Percentiles rank a stretch among this genome's conserved stretches.
Evolutionary conservation across 192 early-diverging fungal species (phyloP).

Genomic region (Linnemannia schmuckeri): DNA sequence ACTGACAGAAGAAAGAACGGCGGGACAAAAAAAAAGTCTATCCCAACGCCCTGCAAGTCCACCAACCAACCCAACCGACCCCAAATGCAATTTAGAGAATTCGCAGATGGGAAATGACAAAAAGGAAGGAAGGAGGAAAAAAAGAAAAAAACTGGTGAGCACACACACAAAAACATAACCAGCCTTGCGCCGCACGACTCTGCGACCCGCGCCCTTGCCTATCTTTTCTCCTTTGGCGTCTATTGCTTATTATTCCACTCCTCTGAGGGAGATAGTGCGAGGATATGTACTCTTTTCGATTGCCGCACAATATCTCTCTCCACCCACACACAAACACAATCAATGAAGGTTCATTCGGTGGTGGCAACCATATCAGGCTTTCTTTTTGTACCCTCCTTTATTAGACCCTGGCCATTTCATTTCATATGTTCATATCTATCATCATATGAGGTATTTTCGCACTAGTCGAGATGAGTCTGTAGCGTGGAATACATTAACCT

Average conservation of each 20-base stretch:
- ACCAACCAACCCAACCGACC: not conserved
- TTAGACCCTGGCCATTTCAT: too few relatives aligned
- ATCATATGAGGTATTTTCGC: not conserved
- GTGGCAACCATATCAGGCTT: too few relatives aligned
- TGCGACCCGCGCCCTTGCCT: not conserved
- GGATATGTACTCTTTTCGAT: not conserved
- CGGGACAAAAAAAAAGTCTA: not conserved
- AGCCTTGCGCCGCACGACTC: not conserved
- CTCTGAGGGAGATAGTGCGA: not conserved
- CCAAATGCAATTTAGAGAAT: conserved; percentile 3
- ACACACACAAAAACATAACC: too few relatives aligned
- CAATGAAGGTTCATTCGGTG: too few relatives aligned
- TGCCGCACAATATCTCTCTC: too few relatives aligned
- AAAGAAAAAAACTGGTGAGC: not conserved
- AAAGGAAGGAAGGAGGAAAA: not conserved
- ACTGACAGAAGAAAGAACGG: not conserved
- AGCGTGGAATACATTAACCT: not conserved
- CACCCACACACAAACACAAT: too few relatives aligned
- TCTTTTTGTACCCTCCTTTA: too few relatives aligned
- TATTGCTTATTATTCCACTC: not conserved
- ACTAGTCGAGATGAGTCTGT: not conserved
- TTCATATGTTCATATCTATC: not conserved
- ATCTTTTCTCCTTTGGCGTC: not conserved
- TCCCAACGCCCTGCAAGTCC: not conserved
- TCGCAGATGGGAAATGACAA: not conserved